phyloP scores from a whole-genome alignment of 179 eudicot genomes.

The Dionaea muscipula region DNA sequence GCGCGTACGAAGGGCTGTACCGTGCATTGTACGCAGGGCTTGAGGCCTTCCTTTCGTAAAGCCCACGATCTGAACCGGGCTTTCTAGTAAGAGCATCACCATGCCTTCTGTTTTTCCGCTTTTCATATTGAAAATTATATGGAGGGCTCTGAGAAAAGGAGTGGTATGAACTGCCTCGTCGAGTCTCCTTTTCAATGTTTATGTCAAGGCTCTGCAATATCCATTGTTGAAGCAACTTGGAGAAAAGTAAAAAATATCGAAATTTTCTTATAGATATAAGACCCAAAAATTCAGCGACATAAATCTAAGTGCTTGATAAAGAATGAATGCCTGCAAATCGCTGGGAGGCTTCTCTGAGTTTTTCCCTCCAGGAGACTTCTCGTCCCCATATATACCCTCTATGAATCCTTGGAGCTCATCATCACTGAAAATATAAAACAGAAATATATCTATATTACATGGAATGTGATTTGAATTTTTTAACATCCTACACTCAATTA shows the following conservation, averaged over 20 bases:
- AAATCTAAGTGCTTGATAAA: conserved; percentile 4
- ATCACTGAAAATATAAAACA: conserved; percentile 38
- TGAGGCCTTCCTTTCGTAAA: conserved; percentile 46
- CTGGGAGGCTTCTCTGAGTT: conserved; percentile 64
- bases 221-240: neutral
- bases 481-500: too few relatives aligned
- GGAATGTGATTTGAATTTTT: too few relatives aligned
- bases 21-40: conserved; percentile 39
- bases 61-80: conserved; percentile 70
- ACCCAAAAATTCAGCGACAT: neutral
- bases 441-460: neutral
- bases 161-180: conserved; percentile 92
- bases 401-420: conserved; percentile 75
- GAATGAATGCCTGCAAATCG: conserved; percentile 40
- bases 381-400: conserved; percentile 63
- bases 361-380: conserved; percentile 47
- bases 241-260: neutral
- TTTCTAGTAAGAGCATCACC: conserved; percentile 50
- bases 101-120: conserved; percentile 62
- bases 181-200: conserved; percentile 46
- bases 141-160: conserved; percentile 95
- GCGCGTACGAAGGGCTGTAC: too few relatives aligned
- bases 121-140: conserved; percentile 85
- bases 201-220: conserved; percentile 11
- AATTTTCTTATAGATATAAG: neutral